Evolutionary conservation across 2,329 filamentous ascomycete genomes (phyloP).

Genomic region (Hypoxylon sp.): DNA sequence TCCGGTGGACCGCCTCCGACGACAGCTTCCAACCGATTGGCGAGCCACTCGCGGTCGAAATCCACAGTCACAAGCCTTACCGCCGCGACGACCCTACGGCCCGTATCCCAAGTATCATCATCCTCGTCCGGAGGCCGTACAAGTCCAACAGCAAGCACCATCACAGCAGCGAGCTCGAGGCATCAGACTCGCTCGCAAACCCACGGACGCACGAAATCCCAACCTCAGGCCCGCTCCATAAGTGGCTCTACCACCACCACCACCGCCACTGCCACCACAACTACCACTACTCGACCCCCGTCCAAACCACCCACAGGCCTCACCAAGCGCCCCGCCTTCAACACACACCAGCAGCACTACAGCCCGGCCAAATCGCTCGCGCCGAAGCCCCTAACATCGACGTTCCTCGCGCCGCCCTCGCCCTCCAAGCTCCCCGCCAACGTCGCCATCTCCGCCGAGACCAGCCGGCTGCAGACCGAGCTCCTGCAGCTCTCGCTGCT

Average conservation of each 20-base stretch:
- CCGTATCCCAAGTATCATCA: constrained; percentile 52
- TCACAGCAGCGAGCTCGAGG: constrained; percentile 44
- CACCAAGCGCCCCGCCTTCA: constrained; percentile 69
- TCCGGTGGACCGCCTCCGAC: constrained; percentile 44
- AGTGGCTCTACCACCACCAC: background rate
- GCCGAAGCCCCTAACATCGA: constrained; percentile 73
- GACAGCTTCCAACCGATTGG: constrained; percentile 33
- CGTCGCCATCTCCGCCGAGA: constrained; percentile 71
- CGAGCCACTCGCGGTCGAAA: constrained; percentile 58
- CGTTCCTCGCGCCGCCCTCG: constrained; percentile 71
- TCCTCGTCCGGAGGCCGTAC: constrained; percentile 38
- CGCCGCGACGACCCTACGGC: constrained; percentile 58
- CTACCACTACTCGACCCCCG: constrained; percentile 7
- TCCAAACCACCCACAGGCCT: constrained; percentile 38
- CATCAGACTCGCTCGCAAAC: constrained; percentile 47
- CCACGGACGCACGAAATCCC: constrained; percentile 36
- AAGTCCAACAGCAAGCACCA: constrained; percentile 45
- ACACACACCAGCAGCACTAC: constrained; percentile 76
- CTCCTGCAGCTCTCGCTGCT: constrained; percentile 76
- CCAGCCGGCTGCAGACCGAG: constrained; percentile 72
- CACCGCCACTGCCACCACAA: constrained; percentile 49
- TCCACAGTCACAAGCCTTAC: constrained; percentile 60
- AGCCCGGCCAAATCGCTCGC: constrained; percentile 73
- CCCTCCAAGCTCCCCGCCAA: constrained; percentile 74
- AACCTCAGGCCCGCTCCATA: constrained; percentile 31